Evolutionary conservation across 2,329 filamentous ascomycete species (phyloP), one percentile per base, ranked within the genome.

Genomic region (Colletotrichum spaethianum): DNA sequence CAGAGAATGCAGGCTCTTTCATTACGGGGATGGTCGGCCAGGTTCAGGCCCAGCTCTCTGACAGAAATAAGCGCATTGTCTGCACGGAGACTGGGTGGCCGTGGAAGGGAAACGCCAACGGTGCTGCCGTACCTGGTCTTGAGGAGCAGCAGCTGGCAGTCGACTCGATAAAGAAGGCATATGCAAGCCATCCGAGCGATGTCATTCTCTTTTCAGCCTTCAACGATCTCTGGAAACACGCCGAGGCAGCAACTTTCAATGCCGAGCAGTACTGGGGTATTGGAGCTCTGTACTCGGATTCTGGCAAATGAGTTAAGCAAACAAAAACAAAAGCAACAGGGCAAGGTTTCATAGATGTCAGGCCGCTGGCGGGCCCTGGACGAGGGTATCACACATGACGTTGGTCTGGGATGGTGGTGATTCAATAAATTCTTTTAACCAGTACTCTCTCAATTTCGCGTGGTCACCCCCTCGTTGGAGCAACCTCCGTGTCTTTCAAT

Each of bases 21-120:
- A 88, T 95, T 48, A 80, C 85, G 48, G 83, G 85, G 33, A 90
- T 92, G 74, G 87, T 90, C 36, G 73, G 77, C 14, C 80, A 79
- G 33, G 81, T 90, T 48, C 80, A 81, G 72, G 79, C 79, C 55
- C 83, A 82, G 73, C 78, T 89, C 16, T 77, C 82, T 4, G 77
- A 84, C 70, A 72, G 77, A 38, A 79, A 75, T 75, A 92, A 94
- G 81, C 86, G 87, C 56, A 87, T 93, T 40, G 85, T 96, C 46
- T 91, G 97, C 75, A 94, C 93, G 1, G 95, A 97, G 85, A 92
- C 92, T 3, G 95, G 95, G 62, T 98, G 94, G 94, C 94, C 94
- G 52, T 91, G 89, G 79, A 81, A 89, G 75, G 94, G 94, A 23
- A 75, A 84, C 16, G 72, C 86, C 63, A 95, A 96, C 79, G 89